Conservation (phyloP, 2,329 filamentous ascomycete genomes). For the Chaetomiaceae sp. region DNA sequence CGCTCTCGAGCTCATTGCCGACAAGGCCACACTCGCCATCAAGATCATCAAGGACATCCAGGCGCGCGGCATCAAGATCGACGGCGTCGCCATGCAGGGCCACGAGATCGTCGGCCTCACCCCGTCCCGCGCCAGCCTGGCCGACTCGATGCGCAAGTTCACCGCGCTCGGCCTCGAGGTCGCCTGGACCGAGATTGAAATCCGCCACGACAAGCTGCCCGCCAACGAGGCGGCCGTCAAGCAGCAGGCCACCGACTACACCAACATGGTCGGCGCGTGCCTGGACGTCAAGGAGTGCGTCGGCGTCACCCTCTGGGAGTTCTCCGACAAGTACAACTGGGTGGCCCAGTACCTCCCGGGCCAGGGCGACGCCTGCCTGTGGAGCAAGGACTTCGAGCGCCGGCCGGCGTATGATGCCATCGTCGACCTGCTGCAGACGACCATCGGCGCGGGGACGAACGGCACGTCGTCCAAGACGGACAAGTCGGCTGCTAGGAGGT, state of each 20-base stretch:
- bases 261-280: constrained; percentile 3
- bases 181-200: not conserved
- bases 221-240: not conserved
- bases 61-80: not conserved
- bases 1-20: not conserved
- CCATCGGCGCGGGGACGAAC: not conserved
- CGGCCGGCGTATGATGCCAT: not conserved
- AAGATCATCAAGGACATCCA: not conserved
- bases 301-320: constrained; percentile 8
- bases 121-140: not conserved
- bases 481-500: no score
- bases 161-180: not conserved
- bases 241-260: constrained; percentile 5
- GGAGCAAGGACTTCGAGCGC: not conserved
- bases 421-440: not conserved
- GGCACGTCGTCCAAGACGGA: no score
- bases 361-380: not conserved
- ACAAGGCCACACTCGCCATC: not conserved
- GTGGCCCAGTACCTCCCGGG: not conserved
- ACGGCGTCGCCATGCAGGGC: not conserved
- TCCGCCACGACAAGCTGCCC: not conserved
- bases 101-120: not conserved
- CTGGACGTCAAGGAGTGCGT: not conserved
- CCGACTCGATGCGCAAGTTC: not conserved
- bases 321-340: constrained; percentile 6